Conservation (phyloP, 257 asterid species). For the Fraxinus quadrangulata region DNA sequence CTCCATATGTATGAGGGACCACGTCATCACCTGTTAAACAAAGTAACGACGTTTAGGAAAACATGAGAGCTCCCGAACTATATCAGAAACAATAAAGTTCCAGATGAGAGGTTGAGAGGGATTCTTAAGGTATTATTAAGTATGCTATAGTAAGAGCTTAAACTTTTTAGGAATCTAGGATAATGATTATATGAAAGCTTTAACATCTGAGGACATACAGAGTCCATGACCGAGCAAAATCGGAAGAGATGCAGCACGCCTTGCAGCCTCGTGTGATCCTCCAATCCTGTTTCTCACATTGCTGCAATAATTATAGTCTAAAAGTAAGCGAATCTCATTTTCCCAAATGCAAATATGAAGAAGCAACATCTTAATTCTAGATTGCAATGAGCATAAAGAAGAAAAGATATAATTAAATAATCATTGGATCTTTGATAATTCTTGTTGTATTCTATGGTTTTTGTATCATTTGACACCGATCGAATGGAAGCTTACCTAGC, state of each 20-base stretch:
- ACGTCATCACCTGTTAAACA: constrained; percentile 43
- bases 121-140: background rate
- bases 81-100: background rate
- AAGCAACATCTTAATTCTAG: background rate
- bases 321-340: background rate
- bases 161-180: background rate
- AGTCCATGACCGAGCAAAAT: constrained; percentile 50
- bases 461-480: background rate
- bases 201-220: constrained; percentile 26
- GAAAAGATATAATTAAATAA: background rate
- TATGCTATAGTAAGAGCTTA: background rate
- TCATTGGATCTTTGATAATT: background rate
- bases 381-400: background rate
- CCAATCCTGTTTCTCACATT: constrained; percentile 39
- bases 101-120: background rate
- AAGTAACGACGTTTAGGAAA: background rate
- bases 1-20: constrained; percentile 45
- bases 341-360: no score
- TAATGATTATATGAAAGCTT: background rate
- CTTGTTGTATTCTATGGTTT: background rate
- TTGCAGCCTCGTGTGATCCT: constrained; percentile 47
- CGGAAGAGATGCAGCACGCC: constrained; percentile 54
- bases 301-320: constrained; percentile 30
- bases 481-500: constrained; percentile 36
- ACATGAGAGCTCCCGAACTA: background rate